phyloP scores from a whole-genome alignment of 495 filamentous ascomycete species.

The Tuber microsphaerosporum region DNA sequence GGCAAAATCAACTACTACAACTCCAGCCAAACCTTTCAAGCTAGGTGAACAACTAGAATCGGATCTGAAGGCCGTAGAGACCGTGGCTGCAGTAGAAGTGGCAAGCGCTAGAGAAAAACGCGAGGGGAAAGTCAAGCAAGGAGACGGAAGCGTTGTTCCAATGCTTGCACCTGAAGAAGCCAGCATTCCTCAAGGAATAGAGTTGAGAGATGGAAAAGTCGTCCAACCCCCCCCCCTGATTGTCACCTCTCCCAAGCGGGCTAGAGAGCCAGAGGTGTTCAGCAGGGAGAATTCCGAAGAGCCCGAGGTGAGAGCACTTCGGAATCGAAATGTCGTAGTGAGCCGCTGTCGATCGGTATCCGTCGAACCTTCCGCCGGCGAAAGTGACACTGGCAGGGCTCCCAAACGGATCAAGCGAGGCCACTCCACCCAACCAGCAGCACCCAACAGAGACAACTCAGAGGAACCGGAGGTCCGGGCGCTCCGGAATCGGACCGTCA shows the following conservation, averaged over 20 bases:
- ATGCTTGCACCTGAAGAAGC: constrained; percentile 16
- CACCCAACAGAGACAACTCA: constrained; percentile 5
- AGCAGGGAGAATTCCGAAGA: constrained; percentile 11
- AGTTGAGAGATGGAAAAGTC: constrained; percentile 23
- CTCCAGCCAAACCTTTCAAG: constrained; percentile 10
- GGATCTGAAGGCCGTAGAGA: constrained; percentile 5
- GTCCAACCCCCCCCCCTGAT: constrained; percentile 8
- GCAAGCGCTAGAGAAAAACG: constrained; percentile 11
- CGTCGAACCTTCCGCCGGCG: constrained; percentile 25
- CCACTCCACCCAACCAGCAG: constrained; percentile 7
- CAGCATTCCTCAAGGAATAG: constrained; percentile 18
- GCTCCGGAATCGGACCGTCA: constrained; percentile 5
- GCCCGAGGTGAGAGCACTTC: constrained; percentile 14
- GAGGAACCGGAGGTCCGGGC: constrained; percentile 18
- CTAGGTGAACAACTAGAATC: constrained; percentile 14
- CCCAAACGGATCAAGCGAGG: neutral
- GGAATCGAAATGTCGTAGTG: constrained; percentile 12
- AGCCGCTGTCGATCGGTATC: constrained; percentile 15
- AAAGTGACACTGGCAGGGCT: constrained; percentile 22
- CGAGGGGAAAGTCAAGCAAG: constrained; percentile 13
- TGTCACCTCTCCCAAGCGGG: constrained; percentile 6
- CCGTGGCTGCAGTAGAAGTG: constrained; percentile 11
- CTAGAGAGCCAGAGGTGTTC: neutral
- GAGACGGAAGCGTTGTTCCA: constrained; percentile 16
- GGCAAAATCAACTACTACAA: constrained; percentile 3